These are phyloP conservation scores for Phytophthora chlamydospora DNA, from an alignment of 352 stramenopile species.

Conservation along the genomic window DNA sequence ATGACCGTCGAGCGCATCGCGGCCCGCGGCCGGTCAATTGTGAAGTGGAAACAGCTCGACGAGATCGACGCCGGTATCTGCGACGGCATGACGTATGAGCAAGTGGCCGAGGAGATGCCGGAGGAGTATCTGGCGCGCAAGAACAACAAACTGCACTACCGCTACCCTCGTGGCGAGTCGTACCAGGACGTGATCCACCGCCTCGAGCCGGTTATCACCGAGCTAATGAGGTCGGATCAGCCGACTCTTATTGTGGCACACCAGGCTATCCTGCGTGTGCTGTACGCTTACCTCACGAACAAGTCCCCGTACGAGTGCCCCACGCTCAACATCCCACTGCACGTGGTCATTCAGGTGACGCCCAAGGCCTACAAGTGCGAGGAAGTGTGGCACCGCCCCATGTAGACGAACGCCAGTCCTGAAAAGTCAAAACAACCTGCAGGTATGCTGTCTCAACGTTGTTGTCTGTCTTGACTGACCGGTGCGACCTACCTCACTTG, in stretches of 20 bases:
- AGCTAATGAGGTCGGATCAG: conserved; percentile 96
- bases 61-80: conserved; percentile 97
- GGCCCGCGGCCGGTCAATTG: conserved; percentile 61
- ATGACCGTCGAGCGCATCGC: conserved; percentile 93
- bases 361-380: conserved; percentile 95
- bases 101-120: conserved; percentile 95
- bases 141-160: conserved; percentile 89
- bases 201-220: conserved; percentile 96
- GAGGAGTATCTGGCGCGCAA: conserved; percentile 95
- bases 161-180: conserved; percentile 93
- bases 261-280: conserved; percentile 95
- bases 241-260: conserved; percentile 94
- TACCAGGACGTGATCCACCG: conserved; percentile 98
- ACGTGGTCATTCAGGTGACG: conserved; percentile 96
- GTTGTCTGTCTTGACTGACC: conserved; percentile 22
- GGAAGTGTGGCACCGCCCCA: conserved; percentile 92
- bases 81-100: conserved; percentile 97
- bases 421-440: conserved; percentile 16
- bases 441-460: conserved; percentile 12
- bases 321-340: conserved; percentile 92
- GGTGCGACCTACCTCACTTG: conserved; percentile 1
- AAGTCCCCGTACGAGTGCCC: conserved; percentile 92
- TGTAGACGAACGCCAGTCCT: conserved; percentile 50
- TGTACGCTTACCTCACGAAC: conserved; percentile 97
- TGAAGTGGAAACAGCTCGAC: conserved; percentile 93